phyloP scores from a whole-genome alignment of 169 alveolate species.

The Theileria equi region DNA sequence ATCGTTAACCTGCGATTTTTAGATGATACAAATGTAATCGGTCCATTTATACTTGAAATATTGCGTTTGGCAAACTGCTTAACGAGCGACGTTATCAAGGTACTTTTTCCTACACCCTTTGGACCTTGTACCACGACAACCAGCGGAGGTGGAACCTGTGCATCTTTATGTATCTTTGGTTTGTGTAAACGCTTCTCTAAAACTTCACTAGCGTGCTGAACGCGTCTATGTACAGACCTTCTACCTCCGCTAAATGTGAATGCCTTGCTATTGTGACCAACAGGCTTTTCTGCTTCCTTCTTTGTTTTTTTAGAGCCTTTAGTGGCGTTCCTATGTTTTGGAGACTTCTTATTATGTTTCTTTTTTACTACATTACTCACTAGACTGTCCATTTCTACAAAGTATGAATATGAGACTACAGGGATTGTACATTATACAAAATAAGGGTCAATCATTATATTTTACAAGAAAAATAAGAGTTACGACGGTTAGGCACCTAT shows the following conservation, averaged over 20 bases:
- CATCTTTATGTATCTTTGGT: constrained; percentile 79
- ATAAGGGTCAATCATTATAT: background rate
- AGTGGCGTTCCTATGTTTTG: constrained; percentile 35
- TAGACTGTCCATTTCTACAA: constrained; percentile 33
- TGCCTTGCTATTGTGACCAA: constrained; percentile 87
- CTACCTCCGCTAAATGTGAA: constrained; percentile 91
- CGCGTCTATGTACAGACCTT: constrained; percentile 83
- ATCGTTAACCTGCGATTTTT: constrained; percentile 92
- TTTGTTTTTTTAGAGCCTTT: constrained; percentile 28
- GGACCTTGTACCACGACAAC: constrained; percentile 94
- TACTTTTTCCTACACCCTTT: constrained; percentile 92
- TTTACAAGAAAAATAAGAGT: background rate
- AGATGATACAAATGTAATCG: constrained; percentile 93
- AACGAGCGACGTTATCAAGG: constrained; percentile 94
- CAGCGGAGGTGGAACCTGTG: constrained; percentile 84
- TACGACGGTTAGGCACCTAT: no score
- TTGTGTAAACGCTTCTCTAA: constrained; percentile 81
- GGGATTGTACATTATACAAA: background rate
- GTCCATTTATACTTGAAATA: constrained; percentile 82
- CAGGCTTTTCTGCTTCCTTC: constrained; percentile 39
- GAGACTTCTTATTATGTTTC: constrained; percentile 24
- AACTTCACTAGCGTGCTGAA: constrained; percentile 84
- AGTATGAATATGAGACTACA: background rate
- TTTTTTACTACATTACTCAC: background rate
- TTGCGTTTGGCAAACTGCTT: constrained; percentile 88